phyloP scores from a whole-genome alignment of 768 basidiomycete genomes.

The Leccinum subgranulosum region DNA sequence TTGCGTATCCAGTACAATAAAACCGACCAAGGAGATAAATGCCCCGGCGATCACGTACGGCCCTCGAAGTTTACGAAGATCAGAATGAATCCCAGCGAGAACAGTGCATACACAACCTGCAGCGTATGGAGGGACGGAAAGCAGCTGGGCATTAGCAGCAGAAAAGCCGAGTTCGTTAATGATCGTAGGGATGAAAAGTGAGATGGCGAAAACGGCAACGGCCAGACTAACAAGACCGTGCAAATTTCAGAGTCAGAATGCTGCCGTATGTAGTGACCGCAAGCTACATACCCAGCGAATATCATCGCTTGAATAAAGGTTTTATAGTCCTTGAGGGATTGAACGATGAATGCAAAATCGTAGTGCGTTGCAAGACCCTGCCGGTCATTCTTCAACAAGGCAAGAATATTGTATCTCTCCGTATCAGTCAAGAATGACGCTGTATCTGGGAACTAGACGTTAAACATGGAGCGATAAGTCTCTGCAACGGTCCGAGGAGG shows the following conservation, averaged over 20 bases:
- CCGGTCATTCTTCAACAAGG: slow-evolving; percentile 40
- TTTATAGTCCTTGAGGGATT: slow-evolving; percentile 47
- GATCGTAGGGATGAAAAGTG: slow-evolving; percentile 49
- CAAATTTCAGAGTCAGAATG: neutral
- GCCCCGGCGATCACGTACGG: slow-evolving; percentile 46
- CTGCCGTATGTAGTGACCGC: neutral
- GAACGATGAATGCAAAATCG: slow-evolving; percentile 43
- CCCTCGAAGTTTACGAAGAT: slow-evolving; percentile 41
- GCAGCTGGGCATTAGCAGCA: slow-evolving; percentile 46
- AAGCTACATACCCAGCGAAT: slow-evolving; percentile 37
- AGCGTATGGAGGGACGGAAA: slow-evolving; percentile 50
- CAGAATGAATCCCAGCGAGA: slow-evolving; percentile 39
- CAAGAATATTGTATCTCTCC: slow-evolving; percentile 39
- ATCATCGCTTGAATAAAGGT: slow-evolving; percentile 34
- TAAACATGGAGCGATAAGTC: neutral
- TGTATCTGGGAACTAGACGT: slow-evolving; percentile 50
- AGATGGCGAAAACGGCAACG: slow-evolving; percentile 43
- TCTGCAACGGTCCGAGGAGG: slow-evolving; percentile 1
- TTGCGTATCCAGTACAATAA: slow-evolving; percentile 44
- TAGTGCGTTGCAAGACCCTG: slow-evolving; percentile 46
- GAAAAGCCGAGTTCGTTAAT: slow-evolving; percentile 49
- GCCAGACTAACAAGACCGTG: slow-evolving; percentile 32
- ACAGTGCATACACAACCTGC: slow-evolving; percentile 46
- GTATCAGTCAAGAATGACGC: slow-evolving; percentile 49
- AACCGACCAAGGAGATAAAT: slow-evolving; percentile 47